Base-by-base conservation (phyloP, 108 stramenopile species). In the Poteriospumella lacustris region DNA sequence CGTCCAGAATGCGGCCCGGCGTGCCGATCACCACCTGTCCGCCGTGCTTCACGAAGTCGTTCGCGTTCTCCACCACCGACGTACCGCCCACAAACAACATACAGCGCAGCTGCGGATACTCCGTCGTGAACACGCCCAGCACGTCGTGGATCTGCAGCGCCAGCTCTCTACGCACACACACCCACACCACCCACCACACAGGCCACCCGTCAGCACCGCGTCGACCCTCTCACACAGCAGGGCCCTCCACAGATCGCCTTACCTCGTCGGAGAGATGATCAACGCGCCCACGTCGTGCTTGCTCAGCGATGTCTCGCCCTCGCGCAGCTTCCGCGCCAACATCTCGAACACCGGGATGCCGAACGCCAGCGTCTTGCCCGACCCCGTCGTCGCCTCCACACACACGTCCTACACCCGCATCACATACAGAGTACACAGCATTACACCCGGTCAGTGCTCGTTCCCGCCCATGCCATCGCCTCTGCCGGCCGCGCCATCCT, bases 311-410 rank as follows among this genome's bases (percentile, higher is more conserved):
- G 41, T 28, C 36, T 0, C 1, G 33, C n/a, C n/a, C n/a, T n/a
- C n/a, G 42, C 3, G 40, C 5, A 5, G 19, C 5, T 12, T 78
- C 3, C 89, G 82, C 39, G 89, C 70, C 29, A 97, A 85, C 82
- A 95, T 85, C 85, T 99, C 95, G 1, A 97, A 85, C 2, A 90
- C 83, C 1, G 98, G 96, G 2, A 97, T 85, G 9, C 95, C 85
- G 77, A 97, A 99, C 12, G 96, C 94, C n/a, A 99, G 87, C 28
- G 98, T 99, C 81, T 99, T 99, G 1, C 98, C 98, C 5, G 83
- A 85, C 0, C 98, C 98, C 1, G 98, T 99, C 0, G 93, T 91
- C 19, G 98, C 98, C 68, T 97, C 92, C 0, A 96, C 98, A 34
- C 91, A 91, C 0, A 97, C 96, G 83, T 99, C 98, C 70, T 73